Percentiles rank a stretch among this genome's conserved stretches.
phyloP scores from a whole-genome alignment of 2,329 filamentous ascomycete genomes.

The Botrytis elliptica region DNA sequence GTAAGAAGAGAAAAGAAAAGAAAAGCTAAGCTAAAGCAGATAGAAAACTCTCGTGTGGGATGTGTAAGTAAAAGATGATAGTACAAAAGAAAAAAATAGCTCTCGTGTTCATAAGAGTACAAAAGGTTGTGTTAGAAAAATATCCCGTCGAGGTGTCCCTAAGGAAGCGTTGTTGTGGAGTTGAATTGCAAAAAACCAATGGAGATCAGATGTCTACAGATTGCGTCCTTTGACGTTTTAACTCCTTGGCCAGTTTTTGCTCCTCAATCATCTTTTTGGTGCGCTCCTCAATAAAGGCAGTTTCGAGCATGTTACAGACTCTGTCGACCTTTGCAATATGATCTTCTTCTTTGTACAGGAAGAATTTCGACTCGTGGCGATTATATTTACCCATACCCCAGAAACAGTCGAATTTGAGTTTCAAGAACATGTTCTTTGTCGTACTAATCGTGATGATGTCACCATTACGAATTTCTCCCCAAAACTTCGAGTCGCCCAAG shows the following conservation, averaged over 20 bases:
- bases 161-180: neutral
- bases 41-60: neutral
- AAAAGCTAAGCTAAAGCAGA: neutral
- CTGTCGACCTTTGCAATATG: constrained; percentile 5
- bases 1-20: neutral
- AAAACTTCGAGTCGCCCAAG: constrained; percentile 50
- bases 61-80: neutral
- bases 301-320: neutral
- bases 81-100: neutral
- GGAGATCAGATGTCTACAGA: neutral
- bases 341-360: constrained; percentile 19
- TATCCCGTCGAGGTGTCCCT: neutral
- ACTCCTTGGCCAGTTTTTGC: neutral
- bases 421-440: constrained; percentile 36
- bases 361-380: constrained; percentile 28
- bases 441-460: constrained; percentile 73
- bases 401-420: constrained; percentile 37
- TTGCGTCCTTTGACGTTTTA: constrained; percentile 2
- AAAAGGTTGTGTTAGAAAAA: neutral
- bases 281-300: neutral
- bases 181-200: neutral
- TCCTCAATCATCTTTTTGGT: neutral
- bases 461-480: constrained; percentile 71
- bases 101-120: neutral
- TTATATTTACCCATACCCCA: constrained; percentile 34